Percentiles rank a stretch among this genome's conserved stretches.
Conservation (phyloP, 2,329 filamentous ascomycete genomes). For the Beauveria sp. region DNA sequence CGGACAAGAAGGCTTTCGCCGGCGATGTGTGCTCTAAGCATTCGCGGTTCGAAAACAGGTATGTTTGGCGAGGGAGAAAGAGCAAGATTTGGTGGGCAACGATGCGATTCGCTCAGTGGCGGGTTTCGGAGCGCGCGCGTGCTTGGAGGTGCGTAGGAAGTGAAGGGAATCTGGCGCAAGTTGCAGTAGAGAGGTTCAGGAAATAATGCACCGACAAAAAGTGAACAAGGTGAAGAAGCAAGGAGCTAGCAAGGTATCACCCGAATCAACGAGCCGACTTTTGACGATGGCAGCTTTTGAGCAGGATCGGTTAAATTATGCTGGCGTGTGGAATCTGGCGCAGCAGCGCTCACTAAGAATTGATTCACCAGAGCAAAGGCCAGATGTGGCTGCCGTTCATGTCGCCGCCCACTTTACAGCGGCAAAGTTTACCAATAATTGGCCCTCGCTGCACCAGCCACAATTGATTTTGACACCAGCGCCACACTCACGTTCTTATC, state of each 20-base stretch:
- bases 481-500: slow-evolving; percentile 10
- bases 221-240: not conserved
- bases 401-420: not conserved
- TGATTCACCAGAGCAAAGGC: not conserved
- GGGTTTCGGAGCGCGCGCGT: not conserved
- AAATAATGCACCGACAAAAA: not conserved
- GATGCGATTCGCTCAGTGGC: not conserved
- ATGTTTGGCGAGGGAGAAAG: not conserved
- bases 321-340: not conserved
- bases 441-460: not conserved
- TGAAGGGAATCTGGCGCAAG: not conserved
- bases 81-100: not conserved
- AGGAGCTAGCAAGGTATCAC: not conserved
- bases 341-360: not conserved
- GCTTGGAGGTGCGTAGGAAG: not conserved
- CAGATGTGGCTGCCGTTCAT: not conserved
- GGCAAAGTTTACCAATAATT: not conserved
- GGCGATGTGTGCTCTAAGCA: no score
- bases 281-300: slow-evolving; percentile 4
- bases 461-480: not conserved
- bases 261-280: not conserved
- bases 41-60: not conserved
- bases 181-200: not conserved
- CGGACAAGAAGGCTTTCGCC: not conserved
- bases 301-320: not conserved